phyloP scores from a whole-genome alignment of 2,329 filamentous ascomycete species.

The Colletotrichum orbiculare region DNA sequence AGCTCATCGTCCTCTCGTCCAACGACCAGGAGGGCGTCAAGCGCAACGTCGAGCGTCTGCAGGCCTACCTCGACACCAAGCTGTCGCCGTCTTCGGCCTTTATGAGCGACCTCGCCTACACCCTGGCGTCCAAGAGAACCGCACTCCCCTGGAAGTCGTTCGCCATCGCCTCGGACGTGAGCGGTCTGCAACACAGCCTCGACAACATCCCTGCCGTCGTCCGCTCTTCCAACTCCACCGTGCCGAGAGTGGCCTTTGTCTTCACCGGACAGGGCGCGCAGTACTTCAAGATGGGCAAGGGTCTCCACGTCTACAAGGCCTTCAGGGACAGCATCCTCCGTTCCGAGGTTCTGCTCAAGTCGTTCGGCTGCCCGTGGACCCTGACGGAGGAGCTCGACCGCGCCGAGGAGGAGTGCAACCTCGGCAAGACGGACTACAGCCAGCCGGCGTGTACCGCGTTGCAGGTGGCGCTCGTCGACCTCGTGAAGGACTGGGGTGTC shows the following conservation, averaged over 20 bases:
- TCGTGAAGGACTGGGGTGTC: slow-evolving; percentile 45
- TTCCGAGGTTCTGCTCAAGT: slow-evolving; percentile 38
- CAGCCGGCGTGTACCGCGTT: slow-evolving; percentile 57
- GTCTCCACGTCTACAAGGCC: slow-evolving; percentile 52
- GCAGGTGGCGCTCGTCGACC: slow-evolving; percentile 54
- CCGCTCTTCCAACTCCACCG: slow-evolving; percentile 42
- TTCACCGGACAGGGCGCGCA: slow-evolving; percentile 58
- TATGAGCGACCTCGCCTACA: slow-evolving; percentile 55
- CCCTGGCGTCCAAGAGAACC: slow-evolving; percentile 56
- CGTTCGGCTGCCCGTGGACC: slow-evolving; percentile 33
- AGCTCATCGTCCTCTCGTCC: slow-evolving; percentile 55
- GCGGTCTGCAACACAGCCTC: slow-evolving; percentile 14
- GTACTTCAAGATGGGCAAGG: slow-evolving; percentile 55
- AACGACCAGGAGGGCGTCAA: slow-evolving; percentile 50
- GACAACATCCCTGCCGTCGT: slow-evolving; percentile 40
- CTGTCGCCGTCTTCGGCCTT: slow-evolving; percentile 51
- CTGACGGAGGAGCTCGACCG: slow-evolving; percentile 43
- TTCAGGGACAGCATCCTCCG: slow-evolving; percentile 50
- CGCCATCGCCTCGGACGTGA: slow-evolving; percentile 51
- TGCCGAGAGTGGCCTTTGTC: slow-evolving; percentile 51
- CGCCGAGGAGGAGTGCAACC: slow-evolving; percentile 39
- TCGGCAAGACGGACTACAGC: slow-evolving; percentile 41
- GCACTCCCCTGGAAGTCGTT: slow-evolving; percentile 55
- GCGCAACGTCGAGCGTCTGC: slow-evolving; percentile 50
- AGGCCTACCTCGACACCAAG: slow-evolving; percentile 52